These are phyloP conservation scores for Dendrocalamus sinicus DNA, from an alignment of 176 grass and related monocot genomes.

Conservation along the genomic window DNA sequence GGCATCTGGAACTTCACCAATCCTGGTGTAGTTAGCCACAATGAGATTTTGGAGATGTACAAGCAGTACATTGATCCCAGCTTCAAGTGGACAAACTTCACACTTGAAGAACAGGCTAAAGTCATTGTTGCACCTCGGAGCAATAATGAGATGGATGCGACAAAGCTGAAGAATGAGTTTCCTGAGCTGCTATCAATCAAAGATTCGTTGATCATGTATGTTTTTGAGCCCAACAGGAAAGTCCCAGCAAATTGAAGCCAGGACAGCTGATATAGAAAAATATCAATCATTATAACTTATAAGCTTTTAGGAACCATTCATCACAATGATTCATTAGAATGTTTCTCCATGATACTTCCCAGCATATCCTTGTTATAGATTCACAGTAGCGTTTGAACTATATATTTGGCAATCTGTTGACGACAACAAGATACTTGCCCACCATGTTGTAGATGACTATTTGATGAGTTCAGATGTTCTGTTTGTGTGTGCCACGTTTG, in stretches of 20 bases:
- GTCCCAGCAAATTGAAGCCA: conserved; percentile 52
- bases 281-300: conserved; percentile 7
- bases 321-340: conserved; percentile 21
- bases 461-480: conserved; percentile 31
- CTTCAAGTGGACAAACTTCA: conserved; percentile 83
- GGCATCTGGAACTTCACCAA: conserved; percentile 91
- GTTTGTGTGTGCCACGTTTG: conserved; percentile 23
- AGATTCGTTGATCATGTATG: conserved; percentile 74
- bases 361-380: conserved; percentile 32
- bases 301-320: conserved; percentile 45
- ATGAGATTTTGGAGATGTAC: conserved; percentile 84
- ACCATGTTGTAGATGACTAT: conserved; percentile 47
- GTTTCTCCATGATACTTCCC: conserved; percentile 17
- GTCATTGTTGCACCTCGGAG: conserved; percentile 77
- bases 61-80: conserved; percentile 61
- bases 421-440: conserved; percentile 32
- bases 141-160: conserved; percentile 79
- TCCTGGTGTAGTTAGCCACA: conserved; percentile 72
- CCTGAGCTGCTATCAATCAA: conserved; percentile 77
- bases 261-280: conserved; percentile 25
- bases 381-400: conserved; percentile 37
- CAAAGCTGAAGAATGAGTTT: conserved; percentile 76
- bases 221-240: conserved; percentile 81
- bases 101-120: conserved; percentile 75
- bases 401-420: conserved; percentile 28